Percentiles rank a stretch among this genome's conserved stretches.
These are phyloP conservation scores for Wickerhamiella nectarea DNA, from an alignment of 805 yeast species.

Conservation along the genomic window DNA sequence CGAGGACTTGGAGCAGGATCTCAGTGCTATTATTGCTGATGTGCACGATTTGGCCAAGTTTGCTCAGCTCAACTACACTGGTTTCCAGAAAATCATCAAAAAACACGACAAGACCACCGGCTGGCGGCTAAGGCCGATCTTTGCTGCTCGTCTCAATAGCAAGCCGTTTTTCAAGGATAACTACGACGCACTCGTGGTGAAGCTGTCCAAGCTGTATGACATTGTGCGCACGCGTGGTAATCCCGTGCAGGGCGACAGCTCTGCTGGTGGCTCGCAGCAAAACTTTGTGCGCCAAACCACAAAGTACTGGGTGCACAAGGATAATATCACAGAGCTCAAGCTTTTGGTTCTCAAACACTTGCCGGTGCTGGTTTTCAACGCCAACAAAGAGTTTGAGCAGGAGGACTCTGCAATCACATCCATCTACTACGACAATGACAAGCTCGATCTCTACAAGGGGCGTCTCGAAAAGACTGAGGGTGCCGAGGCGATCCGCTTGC, in stretches of 20 bases:
- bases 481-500: slow-evolving; percentile 93
- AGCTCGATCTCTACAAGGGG: slow-evolving; percentile 85
- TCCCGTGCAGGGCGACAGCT: slow-evolving; percentile 84
- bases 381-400: slow-evolving; percentile 86
- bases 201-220: slow-evolving; percentile 78
- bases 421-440: slow-evolving; percentile 82
- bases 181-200: slow-evolving; percentile 77
- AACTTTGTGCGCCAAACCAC: slow-evolving; percentile 98
- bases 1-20: slow-evolving; percentile 60
- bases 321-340: slow-evolving; percentile 91
- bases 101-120: slow-evolving; percentile 88
- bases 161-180: slow-evolving; percentile 95
- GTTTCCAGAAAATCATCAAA: slow-evolving; percentile 90
- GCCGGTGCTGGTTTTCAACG: slow-evolving; percentile 92
- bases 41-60: slow-evolving; percentile 94
- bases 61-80: slow-evolving; percentile 86
- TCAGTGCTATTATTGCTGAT: slow-evolving; percentile 84
- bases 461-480: slow-evolving; percentile 94
- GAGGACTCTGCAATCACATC: slow-evolving; percentile 97
- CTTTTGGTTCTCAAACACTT: slow-evolving; percentile 83
- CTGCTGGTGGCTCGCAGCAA: slow-evolving; percentile 98
- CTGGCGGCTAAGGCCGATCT: slow-evolving; percentile 74
- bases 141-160: slow-evolving; percentile 81
- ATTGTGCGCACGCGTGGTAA: slow-evolving; percentile 91
- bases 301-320: slow-evolving; percentile 98